Conservation (phyloP, 805 yeast species). For the Candida broadrunensis region DNA sequence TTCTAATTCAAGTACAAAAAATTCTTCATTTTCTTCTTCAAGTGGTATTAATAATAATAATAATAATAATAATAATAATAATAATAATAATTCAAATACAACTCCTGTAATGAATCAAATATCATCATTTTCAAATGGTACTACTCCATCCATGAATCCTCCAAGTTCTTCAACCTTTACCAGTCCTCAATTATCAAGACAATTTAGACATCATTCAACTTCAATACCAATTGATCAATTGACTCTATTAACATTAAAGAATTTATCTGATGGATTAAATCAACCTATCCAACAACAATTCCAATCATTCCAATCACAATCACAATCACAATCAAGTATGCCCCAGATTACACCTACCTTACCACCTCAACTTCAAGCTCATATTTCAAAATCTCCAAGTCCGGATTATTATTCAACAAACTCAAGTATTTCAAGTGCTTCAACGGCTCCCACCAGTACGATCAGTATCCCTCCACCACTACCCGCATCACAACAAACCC, state of each 20-base stretch:
- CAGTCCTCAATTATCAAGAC: slow-evolving; percentile 4
- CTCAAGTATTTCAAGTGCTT: slow-evolving; percentile 1
- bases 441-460: background rate
- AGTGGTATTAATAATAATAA: background rate
- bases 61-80: background rate
- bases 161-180: background rate
- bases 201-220: slow-evolving; percentile 7
- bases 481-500: no score
- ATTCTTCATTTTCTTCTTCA: background rate
- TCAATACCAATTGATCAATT: slow-evolving; percentile 21
- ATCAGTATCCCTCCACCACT: background rate
- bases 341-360: background rate
- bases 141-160: slow-evolving; percentile 2
- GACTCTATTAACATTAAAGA: slow-evolving; percentile 19
- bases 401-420: slow-evolving; percentile 8
- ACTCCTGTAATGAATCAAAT: background rate
- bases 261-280: slow-evolving; percentile 1
- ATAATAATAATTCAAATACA: background rate
- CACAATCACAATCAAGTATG: background rate
- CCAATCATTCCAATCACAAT: background rate
- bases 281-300: background rate
- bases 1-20: background rate
- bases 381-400: slow-evolving; percentile 13
- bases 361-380: slow-evolving; percentile 2
- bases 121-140: background rate